Percentiles rank a stretch among this genome's conserved stretches.
Evolutionary conservation across 106 monocot genomes (phyloP).

Genomic region (Triglochin maritima): DNA sequence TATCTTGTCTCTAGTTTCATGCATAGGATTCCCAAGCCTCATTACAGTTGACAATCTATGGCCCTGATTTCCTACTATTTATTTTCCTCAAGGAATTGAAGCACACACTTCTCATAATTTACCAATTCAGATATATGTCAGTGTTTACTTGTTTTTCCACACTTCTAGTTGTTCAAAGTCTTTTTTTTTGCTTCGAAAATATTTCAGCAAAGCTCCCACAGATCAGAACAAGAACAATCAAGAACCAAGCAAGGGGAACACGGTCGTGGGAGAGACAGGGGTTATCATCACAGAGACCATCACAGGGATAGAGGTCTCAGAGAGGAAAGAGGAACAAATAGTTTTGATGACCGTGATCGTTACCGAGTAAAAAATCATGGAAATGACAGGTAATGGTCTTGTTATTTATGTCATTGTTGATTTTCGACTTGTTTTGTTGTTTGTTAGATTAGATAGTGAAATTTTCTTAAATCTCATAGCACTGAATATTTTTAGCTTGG

Average conservation of each 20-base stretch:
- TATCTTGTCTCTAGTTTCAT: too few relatives aligned
- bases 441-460: neutral
- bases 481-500: too few relatives aligned
- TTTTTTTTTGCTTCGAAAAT: neutral
- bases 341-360: constrained; percentile 3
- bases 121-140: too few relatives aligned
- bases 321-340: constrained; percentile 2
- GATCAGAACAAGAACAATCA: constrained; percentile 7
- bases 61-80: too few relatives aligned
- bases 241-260: neutral
- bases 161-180: neutral
- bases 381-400: constrained; percentile 9
- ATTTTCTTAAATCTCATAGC: neutral
- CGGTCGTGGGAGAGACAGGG: constrained; percentile 5
- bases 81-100: too few relatives aligned
- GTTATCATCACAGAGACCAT: constrained; percentile 6
- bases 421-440: neutral
- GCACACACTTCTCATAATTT: too few relatives aligned
- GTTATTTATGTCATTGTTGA: neutral
- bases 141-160: too few relatives aligned
- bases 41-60: too few relatives aligned
- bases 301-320: constrained; percentile 10
- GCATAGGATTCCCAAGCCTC: too few relatives aligned
- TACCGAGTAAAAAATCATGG: constrained; percentile 5
- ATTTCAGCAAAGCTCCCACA: neutral